Base-by-base conservation (phyloP, 139 green algal genomes). In the Chlamydomonas sp. region DNA sequence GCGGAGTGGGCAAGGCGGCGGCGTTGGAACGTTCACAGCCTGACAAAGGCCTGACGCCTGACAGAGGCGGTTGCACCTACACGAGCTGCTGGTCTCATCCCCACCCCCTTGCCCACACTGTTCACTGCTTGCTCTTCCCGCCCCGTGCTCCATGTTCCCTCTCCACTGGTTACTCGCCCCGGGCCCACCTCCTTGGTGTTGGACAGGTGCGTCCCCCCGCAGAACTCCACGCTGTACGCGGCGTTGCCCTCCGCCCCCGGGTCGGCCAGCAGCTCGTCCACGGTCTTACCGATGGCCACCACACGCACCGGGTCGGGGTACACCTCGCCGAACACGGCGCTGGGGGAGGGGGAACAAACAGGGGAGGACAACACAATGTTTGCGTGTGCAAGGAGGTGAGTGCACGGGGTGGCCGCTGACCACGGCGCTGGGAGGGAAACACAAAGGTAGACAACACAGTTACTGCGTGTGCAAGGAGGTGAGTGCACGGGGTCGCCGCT, bases 261-360 rank as follows among this genome's bases (percentile, higher is more conserved):
- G 57, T 93, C 86, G 0, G 89, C 84, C 85, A 99, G 92, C 90
- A 99, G 95, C 71, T 97, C 89, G 16, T 98, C 94, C 79, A 99
- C 96, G 6, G 94, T 49, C 58, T 86, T 90, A 63, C 98, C 98
- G 12, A 99, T 95, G 60, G 94, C 95, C 15, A 99, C 96, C 17
- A 99, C 98, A 59, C 98, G 95, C 71, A 99, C 98, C n/a, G 98
- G 98, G 89, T 99, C 98, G 6, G 98, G 98, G 91, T 99, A 99
- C 14, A 94, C 92, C 93, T 99, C 98, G 62, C 98, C 98, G 93
- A 99, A 99, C 63, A 99, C 96, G 0, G 97, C 97, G 16, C 91
- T 89, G 79, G 0, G 49, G 59, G 66, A 5, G 68, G 12, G 66
- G 16, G 31, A 15, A 2, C 5, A n/a, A 6, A 3, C n/a, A n/a